phyloP scores from a whole-genome alignment of 2,329 filamentous ascomycete genomes.

The Geosmithia morbida region DNA sequence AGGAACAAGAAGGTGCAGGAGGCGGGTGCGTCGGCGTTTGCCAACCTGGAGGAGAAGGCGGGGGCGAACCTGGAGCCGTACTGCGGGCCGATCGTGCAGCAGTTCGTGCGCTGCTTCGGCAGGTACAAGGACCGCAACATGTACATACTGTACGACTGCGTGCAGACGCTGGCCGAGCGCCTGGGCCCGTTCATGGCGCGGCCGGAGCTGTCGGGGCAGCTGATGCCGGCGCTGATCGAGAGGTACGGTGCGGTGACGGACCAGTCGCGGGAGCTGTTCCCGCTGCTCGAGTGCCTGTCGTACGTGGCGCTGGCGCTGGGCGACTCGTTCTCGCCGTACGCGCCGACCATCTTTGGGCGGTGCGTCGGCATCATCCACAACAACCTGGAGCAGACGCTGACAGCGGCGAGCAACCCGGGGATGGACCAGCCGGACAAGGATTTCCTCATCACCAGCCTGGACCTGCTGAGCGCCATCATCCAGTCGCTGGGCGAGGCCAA shows the following conservation, averaged over 20 bases:
- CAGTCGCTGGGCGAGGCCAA: conserved; percentile 68
- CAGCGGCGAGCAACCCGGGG: conserved; percentile 50
- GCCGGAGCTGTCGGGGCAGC: conserved; percentile 63
- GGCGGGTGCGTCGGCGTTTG: conserved; percentile 89
- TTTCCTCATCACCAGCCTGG: conserved; percentile 88
- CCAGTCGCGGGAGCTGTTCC: conserved; percentile 85
- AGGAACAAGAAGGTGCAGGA: conserved; percentile 97
- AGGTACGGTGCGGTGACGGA: conserved; percentile 81
- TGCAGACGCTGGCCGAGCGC: conserved; percentile 89
- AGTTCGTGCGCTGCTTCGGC: conserved; percentile 82
- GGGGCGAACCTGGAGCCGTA: conserved; percentile 71
- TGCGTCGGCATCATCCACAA: conserved; percentile 85
- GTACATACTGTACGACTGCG: conserved; percentile 96
- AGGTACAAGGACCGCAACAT: conserved; percentile 99
- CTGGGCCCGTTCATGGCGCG: conserved; percentile 71
- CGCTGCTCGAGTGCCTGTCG: conserved; percentile 87
- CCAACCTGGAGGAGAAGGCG: conserved; percentile 88
- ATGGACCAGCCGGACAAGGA: conserved; percentile 85
- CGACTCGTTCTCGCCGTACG: conserved; percentile 70
- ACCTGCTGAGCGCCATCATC: conserved; percentile 84
- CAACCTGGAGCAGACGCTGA: conserved; percentile 71
- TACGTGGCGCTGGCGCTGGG: conserved; percentile 84
- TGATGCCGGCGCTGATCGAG: conserved; percentile 87
- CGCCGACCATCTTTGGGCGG: conserved; percentile 70
- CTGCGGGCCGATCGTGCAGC: conserved; percentile 75